Evolutionary conservation across 148 eudicot genomes (phyloP).

Genomic region (Cornus kousa): DNA sequence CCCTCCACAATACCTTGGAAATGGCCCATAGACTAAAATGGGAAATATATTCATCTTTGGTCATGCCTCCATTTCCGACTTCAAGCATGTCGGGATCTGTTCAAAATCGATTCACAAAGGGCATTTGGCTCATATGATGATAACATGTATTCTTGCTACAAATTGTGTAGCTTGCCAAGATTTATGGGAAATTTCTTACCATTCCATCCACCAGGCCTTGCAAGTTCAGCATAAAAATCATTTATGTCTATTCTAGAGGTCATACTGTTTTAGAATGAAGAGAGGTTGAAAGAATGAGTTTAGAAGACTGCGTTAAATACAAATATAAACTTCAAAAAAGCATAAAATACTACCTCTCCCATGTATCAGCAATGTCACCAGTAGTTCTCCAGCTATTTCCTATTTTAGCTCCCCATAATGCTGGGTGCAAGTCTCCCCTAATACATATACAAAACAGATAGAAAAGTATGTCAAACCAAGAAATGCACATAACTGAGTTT

Average conservation of each 20-base stretch:
- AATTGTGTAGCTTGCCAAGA: too few relatives aligned
- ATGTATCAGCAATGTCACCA: constrained; percentile 58
- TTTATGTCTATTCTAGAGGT: constrained; percentile 67
- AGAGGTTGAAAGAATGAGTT: background rate
- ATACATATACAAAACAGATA: background rate
- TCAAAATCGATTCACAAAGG: background rate
- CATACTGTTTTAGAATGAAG: constrained; percentile 46
- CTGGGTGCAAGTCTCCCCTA: constrained; percentile 91
- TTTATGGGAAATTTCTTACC: constrained; percentile 30
- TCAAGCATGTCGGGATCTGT: constrained; percentile 98
- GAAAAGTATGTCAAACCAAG: background rate
- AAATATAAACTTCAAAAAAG: background rate
- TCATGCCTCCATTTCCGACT: constrained; percentile 96
- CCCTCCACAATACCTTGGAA: constrained; percentile 46
- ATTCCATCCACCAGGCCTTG: constrained; percentile 99
- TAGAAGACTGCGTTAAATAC: background rate
- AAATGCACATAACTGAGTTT: background rate
- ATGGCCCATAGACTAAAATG: constrained; percentile 93
- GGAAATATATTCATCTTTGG: constrained; percentile 59
- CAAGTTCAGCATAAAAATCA: constrained; percentile 64
- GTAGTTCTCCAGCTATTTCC: constrained; percentile 98
- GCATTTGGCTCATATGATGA: too few relatives aligned
- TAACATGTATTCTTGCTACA: too few relatives aligned
- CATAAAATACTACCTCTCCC: constrained; percentile 51
- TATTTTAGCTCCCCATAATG: constrained; percentile 63